phyloP scores from a whole-genome alignment of 179 eudicot genomes.

The Amaranthus tricolor region DNA sequence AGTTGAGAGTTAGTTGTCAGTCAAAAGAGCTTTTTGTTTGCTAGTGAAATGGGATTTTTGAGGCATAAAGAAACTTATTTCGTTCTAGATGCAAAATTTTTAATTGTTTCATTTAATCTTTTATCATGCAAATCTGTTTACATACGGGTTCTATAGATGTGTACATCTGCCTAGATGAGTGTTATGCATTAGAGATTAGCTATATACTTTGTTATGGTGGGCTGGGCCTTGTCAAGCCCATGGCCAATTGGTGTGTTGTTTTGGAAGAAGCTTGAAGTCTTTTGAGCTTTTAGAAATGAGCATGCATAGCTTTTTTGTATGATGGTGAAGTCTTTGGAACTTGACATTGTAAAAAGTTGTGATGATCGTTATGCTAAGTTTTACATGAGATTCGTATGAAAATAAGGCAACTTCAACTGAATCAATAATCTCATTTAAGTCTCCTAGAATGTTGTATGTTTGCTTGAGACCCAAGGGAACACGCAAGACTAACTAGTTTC shows the following conservation, averaged over 20 bases:
- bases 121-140: no score
- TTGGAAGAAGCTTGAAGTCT: neutral
- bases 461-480: no score
- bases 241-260: no score
- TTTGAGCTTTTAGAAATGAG: neutral
- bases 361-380: neutral
- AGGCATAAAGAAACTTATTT: no score
- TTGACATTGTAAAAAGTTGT: neutral
- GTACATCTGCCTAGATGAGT: neutral
- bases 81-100: no score
- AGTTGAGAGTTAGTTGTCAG: no score
- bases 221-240: neutral
- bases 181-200: neutral
- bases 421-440: neutral
- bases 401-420: neutral
- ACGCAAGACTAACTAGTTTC: no score
- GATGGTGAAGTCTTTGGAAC: neutral
- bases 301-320: neutral
- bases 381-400: neutral
- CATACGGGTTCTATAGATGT: no score
- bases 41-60: no score
- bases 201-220: neutral
- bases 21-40: no score
- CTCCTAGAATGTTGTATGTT: neutral
- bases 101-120: no score